Evolutionary conservation across 306 rosid species (phyloP).

Genomic region (Cicer judaicum): DNA sequence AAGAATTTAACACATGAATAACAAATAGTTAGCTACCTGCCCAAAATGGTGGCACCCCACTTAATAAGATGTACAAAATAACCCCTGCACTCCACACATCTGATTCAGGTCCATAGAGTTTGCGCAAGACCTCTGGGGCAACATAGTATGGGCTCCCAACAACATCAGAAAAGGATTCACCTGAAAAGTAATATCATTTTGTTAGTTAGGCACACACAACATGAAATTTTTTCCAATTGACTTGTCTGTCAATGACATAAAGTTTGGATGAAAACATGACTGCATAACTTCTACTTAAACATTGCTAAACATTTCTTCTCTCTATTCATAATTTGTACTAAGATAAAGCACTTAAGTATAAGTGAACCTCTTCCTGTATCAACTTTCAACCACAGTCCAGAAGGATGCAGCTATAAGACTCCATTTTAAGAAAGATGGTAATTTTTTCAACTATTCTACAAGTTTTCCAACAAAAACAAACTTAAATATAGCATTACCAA

Average conservation of each 20-base stretch:
- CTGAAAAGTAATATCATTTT: constrained; percentile 46
- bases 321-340: constrained; percentile 35
- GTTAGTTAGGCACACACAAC: constrained; percentile 39
- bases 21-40: constrained; percentile 53
- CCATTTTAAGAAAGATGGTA: constrained; percentile 12
- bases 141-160: constrained; percentile 77
- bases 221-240: constrained; percentile 8
- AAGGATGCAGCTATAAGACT: constrained; percentile 26
- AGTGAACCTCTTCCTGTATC: constrained; percentile 32
- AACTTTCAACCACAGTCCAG: constrained; percentile 36
- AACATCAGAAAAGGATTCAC: constrained; percentile 63
- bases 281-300: constrained; percentile 24
- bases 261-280: constrained; percentile 17
- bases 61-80: constrained; percentile 62
- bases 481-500: background rate
- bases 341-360: background rate
- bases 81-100: constrained; percentile 81
- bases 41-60: constrained; percentile 82
- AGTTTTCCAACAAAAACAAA: constrained; percentile 19
- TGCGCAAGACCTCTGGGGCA: constrained; percentile 72
- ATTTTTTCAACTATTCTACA: constrained; percentile 20
- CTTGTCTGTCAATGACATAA: constrained; percentile 5
- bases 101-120: constrained; percentile 65
- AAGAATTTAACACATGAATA: constrained; percentile 39
- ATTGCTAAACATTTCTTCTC: constrained; percentile 13